Percentiles rank a stretch among this genome's conserved stretches.
These are phyloP conservation scores for Chenopodium quinoa DNA, from an alignment of 148 eudicot genomes.

Conservation along the genomic window DNA sequence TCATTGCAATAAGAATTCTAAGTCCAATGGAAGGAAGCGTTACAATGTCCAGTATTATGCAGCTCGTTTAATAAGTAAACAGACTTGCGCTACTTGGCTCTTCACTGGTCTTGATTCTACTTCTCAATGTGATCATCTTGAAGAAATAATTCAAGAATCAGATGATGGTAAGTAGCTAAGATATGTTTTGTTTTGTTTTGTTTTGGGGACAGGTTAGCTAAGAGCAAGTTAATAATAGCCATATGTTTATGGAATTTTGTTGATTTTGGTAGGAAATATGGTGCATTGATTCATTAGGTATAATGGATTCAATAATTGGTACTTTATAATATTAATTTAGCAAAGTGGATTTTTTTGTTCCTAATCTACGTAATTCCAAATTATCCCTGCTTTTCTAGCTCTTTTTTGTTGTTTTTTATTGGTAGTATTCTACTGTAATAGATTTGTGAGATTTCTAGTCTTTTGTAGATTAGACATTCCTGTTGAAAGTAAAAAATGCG, in stretches of 20 bases:
- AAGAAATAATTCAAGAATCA: slow-evolving; percentile 10
- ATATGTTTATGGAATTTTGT: neutral
- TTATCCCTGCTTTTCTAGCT: slow-evolving; percentile 1
- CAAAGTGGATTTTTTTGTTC: neutral
- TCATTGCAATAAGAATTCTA: slow-evolving; percentile 30
- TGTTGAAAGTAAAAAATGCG: neutral
- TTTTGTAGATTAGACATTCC: neutral
- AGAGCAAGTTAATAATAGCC: neutral
- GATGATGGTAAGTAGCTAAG: neutral
- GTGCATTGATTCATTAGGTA: neutral
- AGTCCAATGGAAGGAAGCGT: slow-evolving; percentile 20
- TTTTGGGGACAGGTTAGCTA: neutral
- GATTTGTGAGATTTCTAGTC: neutral
- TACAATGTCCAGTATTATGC: slow-evolving; percentile 56
- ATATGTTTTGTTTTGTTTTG: too few relatives aligned
- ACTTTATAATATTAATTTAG: neutral
- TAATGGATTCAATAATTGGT: slow-evolving; percentile 14
- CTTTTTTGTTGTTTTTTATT: neutral
- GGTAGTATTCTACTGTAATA: neutral
- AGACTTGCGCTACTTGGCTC: slow-evolving; percentile 68
- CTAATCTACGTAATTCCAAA: slow-evolving; percentile 3
- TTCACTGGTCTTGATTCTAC: slow-evolving; percentile 32
- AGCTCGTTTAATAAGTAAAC: slow-evolving; percentile 64
- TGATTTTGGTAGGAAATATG: neutral
- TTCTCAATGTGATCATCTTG: neutral